Evolutionary conservation across 306 rosid genomes (phyloP), one percentile per base, ranked within the genome.

Genomic region (Ammopiptanthus mongolicus): DNA sequence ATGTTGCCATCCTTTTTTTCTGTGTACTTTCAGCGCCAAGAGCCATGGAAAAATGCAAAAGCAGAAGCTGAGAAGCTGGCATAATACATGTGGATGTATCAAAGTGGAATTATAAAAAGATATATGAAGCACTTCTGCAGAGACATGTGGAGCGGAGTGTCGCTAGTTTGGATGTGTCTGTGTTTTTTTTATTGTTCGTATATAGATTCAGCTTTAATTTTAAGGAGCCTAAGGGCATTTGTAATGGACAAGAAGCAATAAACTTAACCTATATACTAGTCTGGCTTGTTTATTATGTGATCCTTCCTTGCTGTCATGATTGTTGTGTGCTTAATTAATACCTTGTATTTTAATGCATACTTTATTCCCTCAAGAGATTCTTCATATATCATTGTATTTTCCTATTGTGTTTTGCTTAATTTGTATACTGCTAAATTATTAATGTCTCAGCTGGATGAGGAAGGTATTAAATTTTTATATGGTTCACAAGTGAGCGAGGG

Each of bases 41-140:
- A 80, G 98, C 98, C 65, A 87, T 95, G 98, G 97, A 95, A 78
- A 95, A 95, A 88, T 91, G 98, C 97, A 95, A 90, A 84, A 87
- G 81, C 93, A 89, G 98, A 86, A 90, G 97, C 97, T 95, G 88
- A 93, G 87, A 93, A 48, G 71, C 25, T 36, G 79, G 52, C 23
- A 8, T 37, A 25, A 44, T 42, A 60, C 42, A 71, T 75, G 44
- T 41, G n/a, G n/a, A n/a, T n/a, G 29, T 34, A 75, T 68, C 65
- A 62, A 59, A 28, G 78, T 67, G 82, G 76, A 73, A 56, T 55
- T 83, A 65, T 69, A 34, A 36, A 23, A 60, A 59, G 11, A 69
- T 66, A 77, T 70, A 71, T 78, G 61, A 78, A 15, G 76, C 81
- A 56, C 81, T 81, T 73, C 74, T 11, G 69, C 74, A 3, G 56